phyloP scores from a whole-genome alignment of 2,329 filamentous ascomycete species.

The Diaporthe humulicola region DNA sequence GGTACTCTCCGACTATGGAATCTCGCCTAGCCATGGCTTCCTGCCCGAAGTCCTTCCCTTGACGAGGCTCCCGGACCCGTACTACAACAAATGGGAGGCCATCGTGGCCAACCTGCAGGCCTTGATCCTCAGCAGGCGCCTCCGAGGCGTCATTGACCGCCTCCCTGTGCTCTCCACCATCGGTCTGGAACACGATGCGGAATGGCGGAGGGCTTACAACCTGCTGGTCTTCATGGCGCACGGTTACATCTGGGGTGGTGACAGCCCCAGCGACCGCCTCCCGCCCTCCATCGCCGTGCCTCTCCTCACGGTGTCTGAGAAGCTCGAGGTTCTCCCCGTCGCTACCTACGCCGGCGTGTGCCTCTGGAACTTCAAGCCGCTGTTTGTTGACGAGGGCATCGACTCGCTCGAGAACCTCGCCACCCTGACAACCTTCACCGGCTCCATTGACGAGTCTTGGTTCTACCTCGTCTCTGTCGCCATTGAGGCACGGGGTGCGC shows the following conservation, averaged over 20 bases:
- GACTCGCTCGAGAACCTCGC: constrained; percentile 90
- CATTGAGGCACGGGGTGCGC: constrained; percentile 91
- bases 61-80: constrained; percentile 84
- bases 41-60: constrained; percentile 86
- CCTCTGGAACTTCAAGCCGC: constrained; percentile 96
- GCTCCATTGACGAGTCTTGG: constrained; percentile 97
- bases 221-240: constrained; percentile 93
- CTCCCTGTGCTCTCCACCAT: constrained; percentile 88
- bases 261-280: constrained; percentile 81
- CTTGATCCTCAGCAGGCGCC: constrained; percentile 85
- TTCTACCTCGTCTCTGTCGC: constrained; percentile 97
- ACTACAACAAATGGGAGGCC: constrained; percentile 96
- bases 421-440: constrained; percentile 91
- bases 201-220: constrained; percentile 95
- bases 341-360: constrained; percentile 94
- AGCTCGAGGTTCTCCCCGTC: constrained; percentile 89
- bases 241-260: constrained; percentile 96
- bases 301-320: constrained; percentile 80
- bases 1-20: constrained; percentile 80
- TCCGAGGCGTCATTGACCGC: constrained; percentile 83
- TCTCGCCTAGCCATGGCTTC: constrained; percentile 86
- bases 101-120: constrained; percentile 88
- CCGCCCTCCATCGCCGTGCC: constrained; percentile 88
- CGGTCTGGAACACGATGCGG: constrained; percentile 83
- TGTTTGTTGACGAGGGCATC: constrained; percentile 86